Base-by-base conservation (phyloP, 1,284 basidiomycete species). In the Irpex sp. region DNA sequence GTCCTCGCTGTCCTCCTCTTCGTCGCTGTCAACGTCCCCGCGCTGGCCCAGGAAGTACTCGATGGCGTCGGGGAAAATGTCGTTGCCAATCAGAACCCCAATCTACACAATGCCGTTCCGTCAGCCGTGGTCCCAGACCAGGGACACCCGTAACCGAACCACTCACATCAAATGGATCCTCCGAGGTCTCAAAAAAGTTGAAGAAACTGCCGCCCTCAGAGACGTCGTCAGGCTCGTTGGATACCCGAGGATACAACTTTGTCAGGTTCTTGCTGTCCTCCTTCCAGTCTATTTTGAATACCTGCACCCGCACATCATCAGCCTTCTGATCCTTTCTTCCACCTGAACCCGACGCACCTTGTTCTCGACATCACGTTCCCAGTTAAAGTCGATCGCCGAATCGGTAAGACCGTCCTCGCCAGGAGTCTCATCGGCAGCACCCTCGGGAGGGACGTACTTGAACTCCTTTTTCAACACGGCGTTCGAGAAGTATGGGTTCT, bases 131-230 rank as follows among this genome's bases (percentile, higher is more conserved):
- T 59, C 48, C 33, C 33, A 42, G 36, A 39, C 18, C 28, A 33
- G 28, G 35, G 18, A 42, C 49, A 59, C 57, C 59, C n/a, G 33
- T 51, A 28, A 33, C 59, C 56, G 61, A 53, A 35, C 23, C 57
- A 80, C 87, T 75, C 67, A 91, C 90, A 66, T 91, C 88, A 63
- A 78, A 82, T 9, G 82, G 80, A 69, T 92, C 90, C 35, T 78
- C 71, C 16, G 79, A 78, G 60, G 81, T 72, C 73, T 91, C 91
- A 67, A 95, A 94, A 69, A 87, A 88, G 76, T 93, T 91, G 82
- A 95, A 95, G 79, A 95, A 93, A 69, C 87, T 91, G 60, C 93
- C 93, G 55, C 82, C 76, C 61, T 93, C 92, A 35, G 79, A 77
- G 57, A 80, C 75, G 57, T 86, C 80, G 14, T 85, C 84, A 23